Evolutionary conservation across 2,329 filamentous ascomycete genomes (phyloP), one percentile per base, ranked within the genome.

Genomic region (Aspergillus proliferans): DNA sequence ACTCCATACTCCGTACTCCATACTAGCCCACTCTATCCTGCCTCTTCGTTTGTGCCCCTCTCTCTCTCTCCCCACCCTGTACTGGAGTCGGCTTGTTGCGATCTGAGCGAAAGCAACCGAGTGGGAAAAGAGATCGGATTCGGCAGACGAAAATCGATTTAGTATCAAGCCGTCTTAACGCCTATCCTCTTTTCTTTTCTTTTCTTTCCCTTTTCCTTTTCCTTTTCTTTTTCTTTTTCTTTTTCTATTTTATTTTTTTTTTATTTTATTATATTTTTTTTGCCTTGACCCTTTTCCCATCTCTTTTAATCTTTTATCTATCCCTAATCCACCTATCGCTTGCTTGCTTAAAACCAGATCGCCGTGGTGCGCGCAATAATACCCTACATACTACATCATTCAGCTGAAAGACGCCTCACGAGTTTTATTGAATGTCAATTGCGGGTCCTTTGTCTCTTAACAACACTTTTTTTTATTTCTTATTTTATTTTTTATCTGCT

Each of bases 31-130:
- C 26, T 28, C 26, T 30, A 30, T 12, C 10, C 26, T 30, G 26
- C 26, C 26, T 30, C 26, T 30, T 12, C 26, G 10, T 30, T 28
- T 30, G 26, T 30, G 26, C 10, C 26, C 26, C 26, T 30, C 26
- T 30, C 42, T 33, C 38, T 41, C 43, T 22, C 22, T 6, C 55
- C 55, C 54, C 58, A 58, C 58, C 54, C 10, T 30, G 10, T 30
- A 30, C 26, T 30, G 26, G 26, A 30, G 10, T 9, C 10, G 10
- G 26, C 34, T 38, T 38, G 34, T 10, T 38, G 18, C 34, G 34
- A 38, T 38, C 34, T 38, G n/a, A 38, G 34, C 14, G 34, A 38
- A 18, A 38, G 34, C 34, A 38, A 15, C n/a, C 34, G 34, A 38
- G 34, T 15, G 18, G 26, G 26, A 10, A 38, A 38, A 40, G 14